Evolutionary conservation across 2,329 filamentous ascomycete species (phyloP), one percentile per base, ranked within the genome.

Genomic region (Alternaria dauci): DNA sequence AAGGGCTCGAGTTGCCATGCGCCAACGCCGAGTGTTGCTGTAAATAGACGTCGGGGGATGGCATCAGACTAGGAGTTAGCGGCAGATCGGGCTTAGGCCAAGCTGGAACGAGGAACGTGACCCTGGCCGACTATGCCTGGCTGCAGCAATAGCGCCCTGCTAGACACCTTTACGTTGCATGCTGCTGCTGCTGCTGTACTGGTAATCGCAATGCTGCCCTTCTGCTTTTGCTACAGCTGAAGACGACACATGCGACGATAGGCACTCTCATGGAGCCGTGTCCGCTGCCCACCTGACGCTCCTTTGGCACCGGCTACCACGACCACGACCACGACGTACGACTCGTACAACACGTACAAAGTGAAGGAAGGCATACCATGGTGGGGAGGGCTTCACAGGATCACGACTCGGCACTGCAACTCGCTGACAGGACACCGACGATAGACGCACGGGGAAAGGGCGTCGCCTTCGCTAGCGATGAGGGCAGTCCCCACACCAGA

Each of bases 381-480:
- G 69, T 72, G 55, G 70, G 64, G 66, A 63, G 67, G 56, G 47
- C 55, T 34, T 52, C 65, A 50, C 58, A 52, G 12, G 8, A 41
- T 25, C 47, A 38, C 53, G 30, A 39, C 41, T 16, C 41, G 38
- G 65, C 55, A 26, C 61, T 57, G n/a, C 59, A 51, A 39, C 57
- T 70, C 58, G 71, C 30, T n/a, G 39, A 36, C 7, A 53, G 23
- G 14, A 53, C 44, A 69, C 61, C 42, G 59, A 68, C 44, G 58
- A 64, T 59, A 8, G 43, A 52, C 20, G 26, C 11, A 11, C 68
- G 64, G 57, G 71, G 65, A 14, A 76, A 75, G 52, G 70, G 65
- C 55, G 63, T 67, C 26, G 63, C 66, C 8, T 67, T 66, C 20
- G 71, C 68, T 50, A 59, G 62, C 59, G 56, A 73, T 65, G 62